Percentiles rank a stretch among this genome's conserved stretches.
Conservation (phyloP, 2,329 filamentous ascomycete species). For the Tolypocladium endophyticum region DNA sequence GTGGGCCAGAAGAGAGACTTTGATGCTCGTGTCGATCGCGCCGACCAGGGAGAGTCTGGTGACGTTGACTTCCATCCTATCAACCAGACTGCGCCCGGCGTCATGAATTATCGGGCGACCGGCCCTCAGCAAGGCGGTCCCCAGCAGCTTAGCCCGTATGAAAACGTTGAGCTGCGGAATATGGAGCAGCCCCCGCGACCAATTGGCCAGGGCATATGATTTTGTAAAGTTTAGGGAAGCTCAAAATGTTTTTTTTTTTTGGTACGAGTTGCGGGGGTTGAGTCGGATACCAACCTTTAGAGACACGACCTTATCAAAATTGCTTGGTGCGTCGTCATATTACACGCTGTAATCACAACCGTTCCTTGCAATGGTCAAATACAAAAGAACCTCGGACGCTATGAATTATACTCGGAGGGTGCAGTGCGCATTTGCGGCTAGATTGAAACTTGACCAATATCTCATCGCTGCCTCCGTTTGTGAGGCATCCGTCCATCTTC, state of each 20-base stretch:
- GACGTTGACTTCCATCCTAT: slow-evolving; percentile 8
- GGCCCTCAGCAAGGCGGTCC: neutral
- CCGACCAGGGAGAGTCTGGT: slow-evolving; percentile 14
- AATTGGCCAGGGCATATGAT: neutral
- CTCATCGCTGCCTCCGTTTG: neutral
- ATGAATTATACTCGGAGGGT: neutral
- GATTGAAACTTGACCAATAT: neutral
- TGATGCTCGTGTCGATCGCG: slow-evolving; percentile 8
- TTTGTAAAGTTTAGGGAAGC: neutral
- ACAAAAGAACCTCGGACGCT: neutral
- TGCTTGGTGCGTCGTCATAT: neutral
- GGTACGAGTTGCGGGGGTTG: neutral
- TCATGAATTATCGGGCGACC: slow-evolving; percentile 6
- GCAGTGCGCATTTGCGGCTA: neutral
- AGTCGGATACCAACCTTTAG: neutral
- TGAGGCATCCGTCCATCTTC: neutral
- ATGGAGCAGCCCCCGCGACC: slow-evolving; percentile 5
- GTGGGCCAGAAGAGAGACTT: slow-evolving; percentile 29
- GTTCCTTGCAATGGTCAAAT: neutral
- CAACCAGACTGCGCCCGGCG: slow-evolving; percentile 1
- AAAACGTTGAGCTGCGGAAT: slow-evolving; percentile 21
- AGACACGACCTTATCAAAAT: neutral
- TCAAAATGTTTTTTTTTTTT: neutral
- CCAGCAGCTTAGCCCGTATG: slow-evolving; percentile 7
- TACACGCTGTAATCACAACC: neutral